phyloP scores from a whole-genome alignment of 495 filamentous ascomycete species.

The Aspergillus asperescens region DNA sequence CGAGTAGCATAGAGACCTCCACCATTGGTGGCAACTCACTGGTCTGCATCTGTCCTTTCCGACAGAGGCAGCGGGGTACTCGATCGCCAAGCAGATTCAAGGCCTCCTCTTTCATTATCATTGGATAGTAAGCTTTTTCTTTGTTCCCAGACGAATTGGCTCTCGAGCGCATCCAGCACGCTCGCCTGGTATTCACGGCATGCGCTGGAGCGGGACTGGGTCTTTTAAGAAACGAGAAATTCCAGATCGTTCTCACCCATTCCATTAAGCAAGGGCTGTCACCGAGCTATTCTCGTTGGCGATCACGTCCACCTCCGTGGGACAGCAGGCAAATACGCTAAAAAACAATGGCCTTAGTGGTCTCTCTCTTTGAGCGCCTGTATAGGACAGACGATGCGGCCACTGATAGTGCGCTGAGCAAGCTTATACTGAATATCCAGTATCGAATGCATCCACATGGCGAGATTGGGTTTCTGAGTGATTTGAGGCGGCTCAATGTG shows the following conservation, averaged over 20 bases:
- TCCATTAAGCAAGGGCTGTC: slow-evolving; percentile 1
- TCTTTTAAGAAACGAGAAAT: not conserved
- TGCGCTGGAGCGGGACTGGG: slow-evolving; percentile 6
- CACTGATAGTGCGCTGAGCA: not conserved
- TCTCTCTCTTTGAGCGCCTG: slow-evolving; percentile 7
- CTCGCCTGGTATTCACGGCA: slow-evolving; percentile 7
- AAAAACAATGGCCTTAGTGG: not conserved
- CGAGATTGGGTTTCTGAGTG: slow-evolving; percentile 2
- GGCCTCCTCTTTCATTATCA: too few species aligned
- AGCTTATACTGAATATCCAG: slow-evolving; percentile 1
- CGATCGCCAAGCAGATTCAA: too few species aligned
- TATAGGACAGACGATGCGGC: not conserved
- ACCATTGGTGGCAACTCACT: too few species aligned
- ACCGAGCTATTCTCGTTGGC: slow-evolving; percentile 2
- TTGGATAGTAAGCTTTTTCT: too few species aligned
- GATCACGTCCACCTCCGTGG: slow-evolving; percentile 8
- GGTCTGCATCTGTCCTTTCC: too few species aligned
- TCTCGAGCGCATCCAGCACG: slow-evolving; percentile 2
- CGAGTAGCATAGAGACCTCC: too few species aligned
- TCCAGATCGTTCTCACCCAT: slow-evolving; percentile 1
- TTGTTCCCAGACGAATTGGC: too few species aligned
- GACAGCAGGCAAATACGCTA: not conserved
- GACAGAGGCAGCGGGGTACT: too few species aligned
- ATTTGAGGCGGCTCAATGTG: slow-evolving; percentile 8
- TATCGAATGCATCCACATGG: slow-evolving; percentile 10